A percentile compares a stretch with the other conserved stretches of the same genome.
phyloP scores from a whole-genome alignment of 495 filamentous ascomycete genomes.

The Penicillium dipodomyicola region DNA sequence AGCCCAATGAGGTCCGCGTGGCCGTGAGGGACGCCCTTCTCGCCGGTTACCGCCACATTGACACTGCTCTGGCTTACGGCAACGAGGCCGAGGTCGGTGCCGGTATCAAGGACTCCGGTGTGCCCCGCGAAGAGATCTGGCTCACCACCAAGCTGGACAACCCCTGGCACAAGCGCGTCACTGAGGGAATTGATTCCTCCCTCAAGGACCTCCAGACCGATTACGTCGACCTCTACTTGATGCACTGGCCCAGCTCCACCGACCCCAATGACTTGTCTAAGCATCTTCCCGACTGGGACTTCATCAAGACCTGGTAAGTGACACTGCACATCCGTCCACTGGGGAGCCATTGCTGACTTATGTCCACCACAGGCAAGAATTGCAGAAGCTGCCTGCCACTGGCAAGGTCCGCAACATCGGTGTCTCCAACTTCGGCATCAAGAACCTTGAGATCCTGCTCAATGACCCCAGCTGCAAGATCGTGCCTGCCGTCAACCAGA shows the following conservation, averaged over 20 bases:
- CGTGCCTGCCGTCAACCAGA: constrained; percentile 84
- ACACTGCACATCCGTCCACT: neutral
- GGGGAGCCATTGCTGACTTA: neutral
- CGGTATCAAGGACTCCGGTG: constrained; percentile 75
- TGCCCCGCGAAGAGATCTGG: constrained; percentile 79
- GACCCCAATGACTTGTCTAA: constrained; percentile 56
- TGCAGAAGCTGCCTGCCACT: constrained; percentile 77
- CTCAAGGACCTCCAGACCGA: constrained; percentile 67
- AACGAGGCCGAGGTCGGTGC: constrained; percentile 82
- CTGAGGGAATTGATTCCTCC: constrained; percentile 66
- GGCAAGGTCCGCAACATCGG: constrained; percentile 76
- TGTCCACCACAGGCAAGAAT: constrained; percentile 52
- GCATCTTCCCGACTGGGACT: constrained; percentile 70
- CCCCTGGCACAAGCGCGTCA: constrained; percentile 68
- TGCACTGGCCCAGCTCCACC: constrained; percentile 77
- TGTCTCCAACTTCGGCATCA: constrained; percentile 62
- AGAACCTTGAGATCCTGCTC: constrained; percentile 57
- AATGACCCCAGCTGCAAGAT: constrained; percentile 56
- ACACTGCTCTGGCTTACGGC: constrained; percentile 76
- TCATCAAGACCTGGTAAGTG: constrained; percentile 70
- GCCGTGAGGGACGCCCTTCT: constrained; percentile 76
- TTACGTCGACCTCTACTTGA: constrained; percentile 74
- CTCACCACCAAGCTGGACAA: constrained; percentile 89
- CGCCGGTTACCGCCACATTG: constrained; percentile 70
- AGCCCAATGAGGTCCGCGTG: constrained; percentile 59